Evolutionary conservation across 257 asterid species (phyloP).

Genomic region (Verbena officinalis): DNA sequence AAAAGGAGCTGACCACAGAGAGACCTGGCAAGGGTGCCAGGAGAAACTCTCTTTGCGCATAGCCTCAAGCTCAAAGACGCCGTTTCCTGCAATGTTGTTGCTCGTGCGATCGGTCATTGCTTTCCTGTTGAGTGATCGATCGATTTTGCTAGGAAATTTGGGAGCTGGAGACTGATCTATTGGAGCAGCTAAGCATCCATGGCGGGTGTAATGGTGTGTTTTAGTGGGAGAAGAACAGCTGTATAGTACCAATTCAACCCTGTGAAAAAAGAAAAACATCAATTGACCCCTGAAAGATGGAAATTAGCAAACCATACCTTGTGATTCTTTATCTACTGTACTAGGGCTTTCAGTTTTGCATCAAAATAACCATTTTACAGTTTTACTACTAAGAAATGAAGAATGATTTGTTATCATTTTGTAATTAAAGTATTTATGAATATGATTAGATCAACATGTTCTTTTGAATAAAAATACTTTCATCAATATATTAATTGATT

Average conservation of each 20-base stretch:
- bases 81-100: constrained; percentile 28
- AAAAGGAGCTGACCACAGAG: constrained; percentile 45
- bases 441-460: too few relatives aligned
- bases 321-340: too few relatives aligned
- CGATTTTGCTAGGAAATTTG: background rate
- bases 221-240: constrained; percentile 1
- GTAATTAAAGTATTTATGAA: too few relatives aligned
- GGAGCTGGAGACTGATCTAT: constrained; percentile 4
- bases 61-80: constrained; percentile 52
- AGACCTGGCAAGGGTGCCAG: constrained; percentile 70
- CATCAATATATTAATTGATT: too few relatives aligned
- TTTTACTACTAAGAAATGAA: too few relatives aligned
- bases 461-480: too few relatives aligned
- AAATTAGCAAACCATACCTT: too few relatives aligned
- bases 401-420: too few relatives aligned
- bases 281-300: too few relatives aligned
- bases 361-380: too few relatives aligned
- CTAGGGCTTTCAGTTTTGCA: too few relatives aligned
- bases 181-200: background rate
- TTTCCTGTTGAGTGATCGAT: constrained; percentile 15
- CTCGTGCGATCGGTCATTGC: constrained; percentile 36
- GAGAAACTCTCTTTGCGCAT: constrained; percentile 56
- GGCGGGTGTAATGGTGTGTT: background rate
- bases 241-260: background rate
- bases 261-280: too few relatives aligned